Percentiles rank a stretch among this genome's conserved stretches.
These are phyloP conservation scores for Fusarium oxysporum DNA, from an alignment of 2,329 filamentous ascomycete species.

Conservation along the genomic window DNA sequence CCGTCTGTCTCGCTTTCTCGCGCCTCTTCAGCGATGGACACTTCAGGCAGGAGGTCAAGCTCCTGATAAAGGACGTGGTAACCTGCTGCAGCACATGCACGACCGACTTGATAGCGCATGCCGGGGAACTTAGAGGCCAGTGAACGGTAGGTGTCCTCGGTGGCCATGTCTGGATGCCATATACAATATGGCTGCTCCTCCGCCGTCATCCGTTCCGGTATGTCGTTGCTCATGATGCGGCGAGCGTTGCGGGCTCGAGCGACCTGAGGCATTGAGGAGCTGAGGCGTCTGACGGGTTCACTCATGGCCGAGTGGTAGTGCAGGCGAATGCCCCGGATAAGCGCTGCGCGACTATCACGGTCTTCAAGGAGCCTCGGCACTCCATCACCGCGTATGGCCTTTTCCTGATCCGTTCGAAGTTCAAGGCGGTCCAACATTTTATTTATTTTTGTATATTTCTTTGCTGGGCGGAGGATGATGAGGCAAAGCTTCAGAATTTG, in stretches of 20 bases:
- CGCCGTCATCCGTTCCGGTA: neutral
- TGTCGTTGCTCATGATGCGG: neutral
- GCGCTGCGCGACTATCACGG: neutral
- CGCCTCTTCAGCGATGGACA: neutral
- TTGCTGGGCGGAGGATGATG: neutral
- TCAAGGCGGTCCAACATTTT: neutral
- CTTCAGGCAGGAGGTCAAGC: neutral
- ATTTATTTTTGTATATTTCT: neutral
- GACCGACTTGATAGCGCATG: neutral
- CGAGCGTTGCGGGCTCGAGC: neutral
- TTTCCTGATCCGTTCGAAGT: neutral
- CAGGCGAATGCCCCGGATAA: neutral
- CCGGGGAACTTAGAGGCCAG: neutral
- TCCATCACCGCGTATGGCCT: neutral
- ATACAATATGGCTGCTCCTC: neutral
- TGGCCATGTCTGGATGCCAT: neutral
- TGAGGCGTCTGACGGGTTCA: neutral
- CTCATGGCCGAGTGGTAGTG: neutral
- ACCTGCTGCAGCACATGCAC: neutral
- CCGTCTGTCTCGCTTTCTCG: neutral
- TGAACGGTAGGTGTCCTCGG: neutral
- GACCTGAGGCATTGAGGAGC: neutral
- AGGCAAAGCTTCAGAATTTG: neutral
- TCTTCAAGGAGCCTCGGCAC: neutral
- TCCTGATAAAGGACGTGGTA: neutral